Percentiles rank a stretch among this genome's conserved stretches.
Evolutionary conservation across 2,329 filamentous ascomycete genomes (phyloP).

Genomic region (Aspergillus fructus): DNA sequence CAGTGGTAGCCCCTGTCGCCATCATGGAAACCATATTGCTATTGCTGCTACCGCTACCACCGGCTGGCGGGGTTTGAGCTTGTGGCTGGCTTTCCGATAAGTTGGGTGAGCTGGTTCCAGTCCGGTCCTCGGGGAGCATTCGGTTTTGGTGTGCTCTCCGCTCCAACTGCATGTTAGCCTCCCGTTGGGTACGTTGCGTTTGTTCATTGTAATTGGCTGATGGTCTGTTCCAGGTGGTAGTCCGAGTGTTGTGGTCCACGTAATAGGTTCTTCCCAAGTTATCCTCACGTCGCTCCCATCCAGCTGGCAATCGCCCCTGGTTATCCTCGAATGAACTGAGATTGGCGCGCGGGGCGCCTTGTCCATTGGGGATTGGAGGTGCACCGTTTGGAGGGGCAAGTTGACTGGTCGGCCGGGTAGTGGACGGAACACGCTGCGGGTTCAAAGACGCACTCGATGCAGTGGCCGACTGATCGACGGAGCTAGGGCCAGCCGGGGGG

Average conservation of each 20-base stretch:
- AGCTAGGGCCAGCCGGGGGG: conserved; percentile 26
- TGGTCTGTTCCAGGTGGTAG: conserved; percentile 93
- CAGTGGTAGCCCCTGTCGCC: conserved; percentile 91
- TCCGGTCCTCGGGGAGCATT: conserved; percentile 92
- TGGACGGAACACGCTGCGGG: conserved; percentile 35
- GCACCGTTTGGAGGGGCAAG: conserved; percentile 39
- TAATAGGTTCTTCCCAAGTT: conserved; percentile 95
- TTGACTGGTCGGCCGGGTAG: conserved; percentile 39
- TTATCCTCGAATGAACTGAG: conserved; percentile 94
- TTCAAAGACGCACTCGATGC: conserved; percentile 35
- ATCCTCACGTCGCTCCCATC: conserved; percentile 95
- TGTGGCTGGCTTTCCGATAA: conserved; percentile 54
- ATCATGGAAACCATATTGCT: conserved; percentile 75
- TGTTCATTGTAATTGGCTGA: conserved; percentile 74
- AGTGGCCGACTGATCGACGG: conserved; percentile 31
- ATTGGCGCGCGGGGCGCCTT: conserved; percentile 51
- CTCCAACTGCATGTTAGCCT: conserved; percentile 90
- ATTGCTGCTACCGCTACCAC: conserved; percentile 39
- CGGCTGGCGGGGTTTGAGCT: conserved; percentile 45
- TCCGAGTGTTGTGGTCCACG: conserved; percentile 94
- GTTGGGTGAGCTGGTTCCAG: conserved; percentile 87
- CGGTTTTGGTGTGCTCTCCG: conserved; percentile 91
- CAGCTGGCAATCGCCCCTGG: conserved; percentile 86
- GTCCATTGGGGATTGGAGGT: conserved; percentile 34
- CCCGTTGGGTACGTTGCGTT: conserved; percentile 74